These are phyloP conservation scores for Kokia cookei DNA, from an alignment of 441 rosid species.

Conservation along the genomic window DNA sequence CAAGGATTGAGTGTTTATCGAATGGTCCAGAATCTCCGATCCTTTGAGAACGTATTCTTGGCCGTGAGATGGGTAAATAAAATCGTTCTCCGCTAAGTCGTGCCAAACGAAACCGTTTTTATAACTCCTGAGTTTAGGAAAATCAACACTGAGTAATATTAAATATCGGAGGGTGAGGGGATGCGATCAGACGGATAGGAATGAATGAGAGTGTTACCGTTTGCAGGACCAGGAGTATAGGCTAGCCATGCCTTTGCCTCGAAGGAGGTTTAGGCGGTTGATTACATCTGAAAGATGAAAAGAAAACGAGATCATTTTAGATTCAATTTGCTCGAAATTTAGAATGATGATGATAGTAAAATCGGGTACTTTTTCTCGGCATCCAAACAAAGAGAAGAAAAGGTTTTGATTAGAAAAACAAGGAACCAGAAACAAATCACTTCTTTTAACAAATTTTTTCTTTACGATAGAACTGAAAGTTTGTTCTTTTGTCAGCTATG, in stretches of 20 bases:
- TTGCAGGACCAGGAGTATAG: slow-evolving; percentile 91
- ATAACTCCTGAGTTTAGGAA: slow-evolving; percentile 52
- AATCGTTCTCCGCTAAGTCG: slow-evolving; percentile 68
- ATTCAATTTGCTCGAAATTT: neutral
- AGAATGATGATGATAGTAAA: slow-evolving; percentile 3
- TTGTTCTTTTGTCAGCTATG: neutral
- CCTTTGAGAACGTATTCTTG: slow-evolving; percentile 92
- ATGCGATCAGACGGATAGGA: slow-evolving; percentile 9
- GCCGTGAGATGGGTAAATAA: slow-evolving; percentile 73
- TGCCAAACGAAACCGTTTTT: slow-evolving; percentile 95
- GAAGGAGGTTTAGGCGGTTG: slow-evolving; percentile 58
- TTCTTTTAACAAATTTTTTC: neutral
- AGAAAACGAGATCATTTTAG: neutral
- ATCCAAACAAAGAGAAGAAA: slow-evolving; percentile 5
- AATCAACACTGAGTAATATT: neutral
- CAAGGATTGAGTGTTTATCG: slow-evolving; percentile 26
- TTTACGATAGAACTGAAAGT: slow-evolving; percentile 6
- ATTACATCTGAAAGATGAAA: slow-evolving; percentile 57
- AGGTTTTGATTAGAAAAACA: neutral
- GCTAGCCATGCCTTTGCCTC: slow-evolving; percentile 84
- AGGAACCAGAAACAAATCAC: neutral
- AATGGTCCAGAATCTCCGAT: slow-evolving; percentile 62
- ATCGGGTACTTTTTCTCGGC: neutral
- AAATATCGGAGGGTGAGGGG: neutral
- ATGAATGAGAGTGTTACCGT: slow-evolving; percentile 33